Conservation (phyloP, 768 basidiomycete species). For the Termitomyces sp. region DNA sequence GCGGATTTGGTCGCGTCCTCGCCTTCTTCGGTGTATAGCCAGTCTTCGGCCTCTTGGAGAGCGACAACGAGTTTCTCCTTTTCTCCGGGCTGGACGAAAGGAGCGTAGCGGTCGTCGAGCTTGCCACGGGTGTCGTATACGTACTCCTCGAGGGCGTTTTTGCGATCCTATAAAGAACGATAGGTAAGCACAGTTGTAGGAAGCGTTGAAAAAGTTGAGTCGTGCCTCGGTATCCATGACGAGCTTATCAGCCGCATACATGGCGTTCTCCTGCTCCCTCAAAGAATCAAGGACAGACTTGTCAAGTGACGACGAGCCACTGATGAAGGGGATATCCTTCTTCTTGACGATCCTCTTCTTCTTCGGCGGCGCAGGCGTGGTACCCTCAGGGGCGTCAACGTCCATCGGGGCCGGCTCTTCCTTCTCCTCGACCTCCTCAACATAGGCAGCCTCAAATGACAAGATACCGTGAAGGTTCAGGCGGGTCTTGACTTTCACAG, state of each 20-base stretch:
- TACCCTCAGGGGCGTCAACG: conserved; percentile 42
- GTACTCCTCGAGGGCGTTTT: conserved; percentile 98
- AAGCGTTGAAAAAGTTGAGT: conserved; percentile 7
- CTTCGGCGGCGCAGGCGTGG: conserved; percentile 53
- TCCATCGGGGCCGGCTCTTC: conserved; percentile 71
- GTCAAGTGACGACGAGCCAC: conserved; percentile 61
- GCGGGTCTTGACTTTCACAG: conserved; percentile 88
- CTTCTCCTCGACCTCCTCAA: conserved; percentile 77
- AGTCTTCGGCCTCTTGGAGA: conserved; percentile 83
- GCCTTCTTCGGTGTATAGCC: conserved; percentile 96
- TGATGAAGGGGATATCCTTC: conserved; percentile 72
- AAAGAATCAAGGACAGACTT: conserved; percentile 53
- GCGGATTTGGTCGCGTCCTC: conserved; percentile 95
- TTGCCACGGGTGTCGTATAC: conserved; percentile 94
- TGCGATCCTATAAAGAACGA: conserved; percentile 64
- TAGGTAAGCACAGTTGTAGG: background rate
- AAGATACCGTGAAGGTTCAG: conserved; percentile 83
- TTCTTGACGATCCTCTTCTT: conserved; percentile 87
- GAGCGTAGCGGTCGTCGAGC: conserved; percentile 81
- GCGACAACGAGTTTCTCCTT: conserved; percentile 69
- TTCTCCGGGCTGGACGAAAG: conserved; percentile 70
- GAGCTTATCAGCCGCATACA: conserved; percentile 91
- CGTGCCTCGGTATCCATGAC: conserved; percentile 95
- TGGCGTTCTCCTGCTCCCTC: conserved; percentile 81
- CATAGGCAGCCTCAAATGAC: conserved; percentile 82